Base-by-base conservation (phyloP, 177 flowering plant species). In the Telopea speciosissima region DNA sequence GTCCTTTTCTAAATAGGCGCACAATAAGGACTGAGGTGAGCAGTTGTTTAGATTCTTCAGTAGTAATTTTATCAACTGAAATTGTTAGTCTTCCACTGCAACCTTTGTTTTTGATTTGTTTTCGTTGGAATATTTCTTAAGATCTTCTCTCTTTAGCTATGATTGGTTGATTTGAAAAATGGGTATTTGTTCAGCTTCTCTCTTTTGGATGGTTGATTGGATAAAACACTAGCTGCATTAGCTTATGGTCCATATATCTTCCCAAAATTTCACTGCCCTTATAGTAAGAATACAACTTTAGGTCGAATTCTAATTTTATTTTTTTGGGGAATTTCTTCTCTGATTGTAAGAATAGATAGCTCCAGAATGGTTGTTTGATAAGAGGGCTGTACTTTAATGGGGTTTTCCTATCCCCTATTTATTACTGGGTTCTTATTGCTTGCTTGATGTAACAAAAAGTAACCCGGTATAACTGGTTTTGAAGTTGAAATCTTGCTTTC, bases 1-100 rank as follows among this genome's bases (percentile, higher is more conserved):
- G 98, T 6, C 98, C 98, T 71, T 94, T 94, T 61, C 91, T 94
- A 79, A 90, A 94, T 68, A 83, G 98, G 72, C 80, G 90, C 66
- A 92, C 98, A 5, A 82, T 85, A 49, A 87, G 97, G 81, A 85
- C 88, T 68, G 98, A 92, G 97, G 98, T 91, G 14, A 70, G 81
- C 65, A 36, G 45, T 68, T 33, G 45, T 17, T 65, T 26, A 66
- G 21, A 10, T 60, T 56, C 26, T 70, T 58, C 52, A 9, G 16
- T 36, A 23, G 52, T 42, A 42, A 36, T 61, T 58, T 17, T 16
- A 13, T 65, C 26, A 3, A 24, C 11, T 24, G 59, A n/a, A 52
- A 11, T 25, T 44, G 24, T 40, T 24, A 14, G 4, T 68, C 12
- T 56, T 70, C 0, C 23, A 62, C 5, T 36, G 19, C 3, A 19